These are phyloP conservation scores for Astrothelium subdiscretum DNA, from an alignment of 495 filamentous ascomycete genomes.

Conservation along the genomic window DNA sequence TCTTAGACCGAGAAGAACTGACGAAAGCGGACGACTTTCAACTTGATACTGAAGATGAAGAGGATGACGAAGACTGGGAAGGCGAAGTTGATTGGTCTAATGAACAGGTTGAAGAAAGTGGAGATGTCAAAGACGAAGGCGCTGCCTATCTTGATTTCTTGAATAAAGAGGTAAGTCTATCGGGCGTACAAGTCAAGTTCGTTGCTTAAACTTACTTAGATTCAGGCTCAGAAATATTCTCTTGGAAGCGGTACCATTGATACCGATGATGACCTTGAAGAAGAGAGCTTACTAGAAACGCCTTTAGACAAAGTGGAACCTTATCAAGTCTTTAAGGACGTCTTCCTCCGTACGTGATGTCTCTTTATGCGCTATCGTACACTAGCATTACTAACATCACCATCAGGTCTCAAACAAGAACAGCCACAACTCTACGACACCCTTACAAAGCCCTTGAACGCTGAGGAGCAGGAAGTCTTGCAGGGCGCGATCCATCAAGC, in stretches of 20 bases:
- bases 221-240: conserved; percentile 66
- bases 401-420: conserved; percentile 70
- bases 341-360: conserved; percentile 61
- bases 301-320: conserved; percentile 91
- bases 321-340: conserved; percentile 72
- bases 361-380: conserved; percentile 11
- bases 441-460: conserved; percentile 63
- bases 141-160: conserved; percentile 92
- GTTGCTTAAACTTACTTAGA: not conserved
- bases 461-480: conserved; percentile 72
- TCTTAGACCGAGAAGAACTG: conserved; percentile 74
- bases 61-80: conserved; percentile 64
- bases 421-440: conserved; percentile 80
- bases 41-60: conserved; percentile 54
- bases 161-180: conserved; percentile 60
- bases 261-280: conserved; percentile 86
- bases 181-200: not conserved
- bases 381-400: not conserved
- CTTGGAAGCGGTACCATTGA: conserved; percentile 63
- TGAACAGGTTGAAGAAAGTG: conserved; percentile 34
- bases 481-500: conserved; percentile 73
- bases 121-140: conserved; percentile 78
- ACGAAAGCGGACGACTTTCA: conserved; percentile 77
- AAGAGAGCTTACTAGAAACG: conserved; percentile 83
- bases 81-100: conserved; percentile 53